Base-by-base conservation (phyloP, 345 rosid genomes). In the Nasturtium officinale region DNA sequence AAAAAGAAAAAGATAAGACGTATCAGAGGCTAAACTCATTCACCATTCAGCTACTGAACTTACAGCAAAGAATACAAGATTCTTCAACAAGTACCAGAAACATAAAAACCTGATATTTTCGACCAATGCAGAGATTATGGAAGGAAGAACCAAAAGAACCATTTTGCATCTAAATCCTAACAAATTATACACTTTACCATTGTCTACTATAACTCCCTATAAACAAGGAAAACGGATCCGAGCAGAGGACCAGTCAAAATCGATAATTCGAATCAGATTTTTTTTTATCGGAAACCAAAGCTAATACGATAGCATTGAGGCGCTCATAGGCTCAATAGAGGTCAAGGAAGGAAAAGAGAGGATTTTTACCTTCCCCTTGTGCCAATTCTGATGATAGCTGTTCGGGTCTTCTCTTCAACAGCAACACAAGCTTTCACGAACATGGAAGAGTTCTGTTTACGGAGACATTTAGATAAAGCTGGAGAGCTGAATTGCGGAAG, bases 361-460 rank as follows among this genome's bases (percentile, higher is more conserved):
- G 60, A 23, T 32, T 59, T 17, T 58, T 57, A 94, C 98, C 98
- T 94, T 83, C 98, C 98, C 71, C 98, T 78, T 10, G 98, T 94
- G 32, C 98, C 98, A 65, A 94, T 94, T 84, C 91, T 81, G 54
- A 94, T 73, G 30, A 87, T 79, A 30, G 91, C 83, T 33, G 88
- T 86, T 73, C 87, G 87, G 18, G 91, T 81, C 65, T 89, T 84
- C 83, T 82, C 85, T 76, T 87, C 90, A 63, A 85, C 87, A 68
- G 90, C 82, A 42, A 84, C 87, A 55, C 93, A 91, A 68, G 98
- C 96, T 70, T 78, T 86, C 0, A 69, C 65, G 25, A 85, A 55
- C 42, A 67, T 78, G 12, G 67, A 65, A 61, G 77, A 65, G 61
- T 71, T 47, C 7, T 37, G 83, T 6, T 76, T 82, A 42, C 67